Evolutionary conservation across 805 yeast species (phyloP).

Genomic region (Saccharomyces mikatae): DNA sequence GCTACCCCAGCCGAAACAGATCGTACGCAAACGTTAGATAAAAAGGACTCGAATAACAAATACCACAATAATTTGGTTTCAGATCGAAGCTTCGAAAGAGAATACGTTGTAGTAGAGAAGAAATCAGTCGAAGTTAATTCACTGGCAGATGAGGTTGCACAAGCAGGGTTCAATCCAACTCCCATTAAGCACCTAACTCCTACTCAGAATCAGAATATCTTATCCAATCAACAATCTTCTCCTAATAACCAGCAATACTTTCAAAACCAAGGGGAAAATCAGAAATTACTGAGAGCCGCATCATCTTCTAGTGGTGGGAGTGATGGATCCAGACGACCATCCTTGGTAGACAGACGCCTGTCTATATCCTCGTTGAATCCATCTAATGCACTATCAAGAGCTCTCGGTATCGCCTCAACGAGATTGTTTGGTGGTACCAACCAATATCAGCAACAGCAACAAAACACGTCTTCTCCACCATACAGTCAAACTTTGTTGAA

Average conservation of each 20-base stretch:
- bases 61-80: constrained; percentile 19
- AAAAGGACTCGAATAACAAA: constrained; percentile 5
- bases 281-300: not conserved
- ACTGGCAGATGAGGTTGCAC: constrained; percentile 82
- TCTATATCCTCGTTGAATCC: constrained; percentile 66
- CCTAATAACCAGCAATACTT: not conserved
- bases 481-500: constrained; percentile 17
- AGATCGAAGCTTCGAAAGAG: constrained; percentile 60
- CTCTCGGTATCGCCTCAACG: constrained; percentile 79
- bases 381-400: constrained; percentile 80
- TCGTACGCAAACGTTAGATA: not conserved
- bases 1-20: not conserved
- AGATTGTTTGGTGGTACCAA: constrained; percentile 59
- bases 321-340: constrained; percentile 48
- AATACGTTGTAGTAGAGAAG: constrained; percentile 91
- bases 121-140: constrained; percentile 93
- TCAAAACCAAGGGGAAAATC: not conserved
- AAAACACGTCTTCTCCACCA: constrained; percentile 21
- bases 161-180: constrained; percentile 8
- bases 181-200: not conserved
- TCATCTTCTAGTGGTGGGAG: constrained; percentile 42
- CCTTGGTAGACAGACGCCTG: constrained; percentile 53
- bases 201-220: not conserved
- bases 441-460: constrained; percentile 20
- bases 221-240: not conserved